A percentile compares a stretch with the other conserved stretches of the same genome.
These are phyloP conservation scores for Santalum album DNA, from an alignment of 164 flowering plant genomes.

Conservation along the genomic window DNA sequence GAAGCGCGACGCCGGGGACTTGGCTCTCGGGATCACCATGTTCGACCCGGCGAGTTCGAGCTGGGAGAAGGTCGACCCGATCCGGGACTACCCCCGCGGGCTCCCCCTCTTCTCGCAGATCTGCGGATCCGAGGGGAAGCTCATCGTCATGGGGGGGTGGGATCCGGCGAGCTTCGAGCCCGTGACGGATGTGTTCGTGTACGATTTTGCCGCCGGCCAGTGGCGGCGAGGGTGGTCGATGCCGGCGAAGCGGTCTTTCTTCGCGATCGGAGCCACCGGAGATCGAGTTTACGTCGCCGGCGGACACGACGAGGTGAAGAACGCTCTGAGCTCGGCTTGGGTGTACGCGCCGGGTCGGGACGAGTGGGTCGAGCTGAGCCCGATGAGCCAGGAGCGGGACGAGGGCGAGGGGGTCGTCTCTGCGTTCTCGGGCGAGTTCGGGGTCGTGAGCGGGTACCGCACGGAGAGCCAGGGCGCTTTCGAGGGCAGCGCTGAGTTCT, in stretches of 20 bases:
- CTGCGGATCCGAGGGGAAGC: neutral
- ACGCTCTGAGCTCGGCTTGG: neutral
- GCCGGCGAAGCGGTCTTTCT: constrained; percentile 1
- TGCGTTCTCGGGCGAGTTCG: constrained; percentile 31
- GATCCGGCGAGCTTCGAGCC: neutral
- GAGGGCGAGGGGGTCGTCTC: constrained; percentile 6
- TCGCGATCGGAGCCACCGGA: neutral
- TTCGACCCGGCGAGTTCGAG: neutral
- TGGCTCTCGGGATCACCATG: neutral
- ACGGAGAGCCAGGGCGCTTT: constrained; percentile 68
- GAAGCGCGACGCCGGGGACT: neutral
- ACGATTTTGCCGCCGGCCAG: neutral
- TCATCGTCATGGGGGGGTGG: constrained; percentile 1
- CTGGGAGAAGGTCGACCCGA: neutral
- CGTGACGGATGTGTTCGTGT: neutral
- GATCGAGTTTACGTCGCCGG: neutral
- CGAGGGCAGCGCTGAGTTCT: constrained; percentile 41
- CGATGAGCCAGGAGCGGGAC: constrained; percentile 1
- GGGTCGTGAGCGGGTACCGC: constrained; percentile 81
- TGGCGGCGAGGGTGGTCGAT: constrained; percentile 1
- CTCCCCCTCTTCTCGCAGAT: constrained; percentile 1
- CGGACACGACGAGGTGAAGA: constrained; percentile 1
- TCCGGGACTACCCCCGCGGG: neutral
- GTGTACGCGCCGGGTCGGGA: neutral
- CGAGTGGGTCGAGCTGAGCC: neutral